These are phyloP conservation scores for Sugiyamaella lignohabitans DNA, from an alignment of 805 yeast species.

Conservation along the genomic window DNA sequence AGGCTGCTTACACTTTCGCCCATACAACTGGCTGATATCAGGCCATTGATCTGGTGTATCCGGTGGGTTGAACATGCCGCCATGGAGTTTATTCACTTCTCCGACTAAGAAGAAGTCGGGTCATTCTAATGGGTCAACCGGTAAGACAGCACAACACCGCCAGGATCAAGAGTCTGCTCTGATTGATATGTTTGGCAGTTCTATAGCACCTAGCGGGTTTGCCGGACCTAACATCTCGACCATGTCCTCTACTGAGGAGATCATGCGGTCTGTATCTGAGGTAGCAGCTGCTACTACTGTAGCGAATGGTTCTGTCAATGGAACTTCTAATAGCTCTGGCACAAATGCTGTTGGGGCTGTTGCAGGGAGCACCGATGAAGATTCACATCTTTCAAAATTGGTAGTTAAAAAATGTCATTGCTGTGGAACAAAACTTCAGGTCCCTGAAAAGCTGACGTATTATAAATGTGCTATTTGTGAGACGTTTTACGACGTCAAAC, in stretches of 20 bases:
- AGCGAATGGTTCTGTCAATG: not conserved
- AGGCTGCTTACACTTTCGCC: no score
- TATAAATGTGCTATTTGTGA: constrained; percentile 57
- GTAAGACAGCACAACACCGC: no score
- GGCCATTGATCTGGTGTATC: no score
- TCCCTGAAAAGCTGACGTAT: constrained; percentile 21
- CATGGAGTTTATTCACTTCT: no score
- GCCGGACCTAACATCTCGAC: constrained; percentile 10
- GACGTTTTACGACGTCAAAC: constrained; percentile 23
- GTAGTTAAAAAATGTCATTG: constrained; percentile 24
- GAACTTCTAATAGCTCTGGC: not conserved
- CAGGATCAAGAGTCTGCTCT: no score
- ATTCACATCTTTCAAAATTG: constrained; percentile 8
- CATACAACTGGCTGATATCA: no score
- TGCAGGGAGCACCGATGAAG: not conserved
- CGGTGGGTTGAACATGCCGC: no score
- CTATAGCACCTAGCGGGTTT: no score
- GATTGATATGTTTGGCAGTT: no score
- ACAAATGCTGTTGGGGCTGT: not conserved
- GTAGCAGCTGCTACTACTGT: not conserved
- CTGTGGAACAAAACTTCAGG: constrained; percentile 26
- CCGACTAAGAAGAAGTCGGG: no score
- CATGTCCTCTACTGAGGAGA: constrained; percentile 14
- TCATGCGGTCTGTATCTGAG: constrained; percentile 12
- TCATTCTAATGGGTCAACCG: no score